Conservation (phyloP, 495 filamentous ascomycete species). For the Oleoguttula mirabilis region DNA sequence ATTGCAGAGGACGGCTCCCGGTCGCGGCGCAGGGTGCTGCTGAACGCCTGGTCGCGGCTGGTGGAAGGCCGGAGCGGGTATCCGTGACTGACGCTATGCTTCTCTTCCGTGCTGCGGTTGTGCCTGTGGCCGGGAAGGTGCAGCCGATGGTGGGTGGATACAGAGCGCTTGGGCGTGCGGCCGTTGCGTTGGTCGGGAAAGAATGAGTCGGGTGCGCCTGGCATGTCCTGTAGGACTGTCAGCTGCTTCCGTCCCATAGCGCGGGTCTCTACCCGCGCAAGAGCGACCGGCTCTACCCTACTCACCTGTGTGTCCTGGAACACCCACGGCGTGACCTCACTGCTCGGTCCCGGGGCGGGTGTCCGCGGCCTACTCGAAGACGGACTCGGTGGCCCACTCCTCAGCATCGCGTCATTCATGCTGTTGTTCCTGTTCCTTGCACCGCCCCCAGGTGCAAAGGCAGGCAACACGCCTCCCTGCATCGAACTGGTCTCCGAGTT, state of each 20-base stretch:
- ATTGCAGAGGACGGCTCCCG: slow-evolving; percentile 31
- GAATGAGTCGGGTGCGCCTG: slow-evolving; percentile 10
- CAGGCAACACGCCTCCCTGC: slow-evolving; percentile 25
- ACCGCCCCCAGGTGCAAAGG: slow-evolving; percentile 28
- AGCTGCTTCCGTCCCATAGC: background rate
- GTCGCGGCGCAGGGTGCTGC: slow-evolving; percentile 39
- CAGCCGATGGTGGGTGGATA: slow-evolving; percentile 41
- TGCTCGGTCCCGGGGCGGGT: slow-evolving; percentile 73
- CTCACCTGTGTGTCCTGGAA: slow-evolving; percentile 79
- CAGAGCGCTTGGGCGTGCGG: slow-evolving; percentile 11
- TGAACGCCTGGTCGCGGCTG: slow-evolving; percentile 57
- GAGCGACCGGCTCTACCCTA: slow-evolving; percentile 10
- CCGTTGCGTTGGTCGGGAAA: slow-evolving; percentile 13
- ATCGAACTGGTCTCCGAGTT: slow-evolving; percentile 60
- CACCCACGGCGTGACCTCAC: slow-evolving; percentile 89
- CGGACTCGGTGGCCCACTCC: slow-evolving; percentile 49
- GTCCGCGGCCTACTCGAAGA: slow-evolving; percentile 49
- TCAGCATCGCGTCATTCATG: slow-evolving; percentile 41
- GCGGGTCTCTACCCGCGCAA: background rate
- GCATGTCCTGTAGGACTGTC: slow-evolving; percentile 13
- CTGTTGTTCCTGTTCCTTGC: slow-evolving; percentile 67
- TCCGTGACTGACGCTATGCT: slow-evolving; percentile 38
- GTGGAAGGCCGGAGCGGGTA: slow-evolving; percentile 45
- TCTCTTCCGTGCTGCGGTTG: slow-evolving; percentile 61
- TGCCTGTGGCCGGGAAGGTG: slow-evolving; percentile 63